These are phyloP conservation scores for Lobosporangium transversale DNA, from an alignment of 192 early-diverging fungal species.

Conservation along the genomic window DNA sequence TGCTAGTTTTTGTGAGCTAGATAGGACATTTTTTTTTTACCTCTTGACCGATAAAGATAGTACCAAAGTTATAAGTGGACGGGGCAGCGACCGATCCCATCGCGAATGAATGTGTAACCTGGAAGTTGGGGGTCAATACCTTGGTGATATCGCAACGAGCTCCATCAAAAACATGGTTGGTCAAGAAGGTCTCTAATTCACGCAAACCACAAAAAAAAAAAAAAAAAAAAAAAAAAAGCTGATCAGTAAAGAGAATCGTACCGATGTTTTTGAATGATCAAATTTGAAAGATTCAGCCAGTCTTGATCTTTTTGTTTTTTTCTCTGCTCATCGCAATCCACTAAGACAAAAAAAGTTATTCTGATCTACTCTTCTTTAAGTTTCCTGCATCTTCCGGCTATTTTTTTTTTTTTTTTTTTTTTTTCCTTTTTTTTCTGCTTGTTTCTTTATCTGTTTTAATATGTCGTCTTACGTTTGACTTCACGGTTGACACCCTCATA, in stretches of 20 bases:
- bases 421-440: neutral
- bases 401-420: neutral
- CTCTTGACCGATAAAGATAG: constrained; percentile 83
- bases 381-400: neutral
- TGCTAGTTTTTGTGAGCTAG: too few relatives aligned
- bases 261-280: neutral
- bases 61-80: constrained; percentile 91
- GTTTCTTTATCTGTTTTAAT: neutral
- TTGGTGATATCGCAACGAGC: constrained; percentile 94
- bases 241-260: neutral
- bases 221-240: neutral
- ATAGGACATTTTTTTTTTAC: too few relatives aligned
- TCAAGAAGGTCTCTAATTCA: constrained; percentile 75
- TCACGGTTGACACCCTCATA: constrained; percentile 87
- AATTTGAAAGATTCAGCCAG: neutral
- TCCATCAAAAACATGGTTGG: constrained; percentile 93
- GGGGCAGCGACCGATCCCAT: constrained; percentile 85
- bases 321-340: neutral
- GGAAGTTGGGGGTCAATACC: constrained; percentile 94
- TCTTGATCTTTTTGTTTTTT: constrained; percentile 1
- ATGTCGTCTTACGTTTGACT: constrained; percentile 68
- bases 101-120: constrained; percentile 91
- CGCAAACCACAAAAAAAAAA: constrained; percentile 4
- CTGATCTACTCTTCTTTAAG: neutral
- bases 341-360: neutral